Evolutionary conservation across 805 yeast genomes (phyloP).

Genomic region (Clavispora phyllophila): DNA sequence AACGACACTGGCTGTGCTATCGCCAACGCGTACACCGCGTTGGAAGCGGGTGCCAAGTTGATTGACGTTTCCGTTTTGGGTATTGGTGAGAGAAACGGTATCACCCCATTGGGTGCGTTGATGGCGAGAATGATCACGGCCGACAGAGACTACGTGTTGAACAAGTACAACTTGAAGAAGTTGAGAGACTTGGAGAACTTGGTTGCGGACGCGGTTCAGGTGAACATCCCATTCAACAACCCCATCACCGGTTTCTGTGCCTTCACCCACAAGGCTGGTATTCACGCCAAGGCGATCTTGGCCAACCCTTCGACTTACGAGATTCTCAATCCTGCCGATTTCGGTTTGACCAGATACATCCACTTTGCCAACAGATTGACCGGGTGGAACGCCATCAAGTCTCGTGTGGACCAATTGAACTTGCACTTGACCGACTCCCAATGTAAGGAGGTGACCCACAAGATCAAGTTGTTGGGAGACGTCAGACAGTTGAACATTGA

Average conservation of each 20-base stretch:
- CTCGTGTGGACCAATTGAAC: slow-evolving; percentile 57
- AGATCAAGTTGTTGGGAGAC: slow-evolving; percentile 55
- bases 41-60: slow-evolving; percentile 58
- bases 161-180: slow-evolving; percentile 52
- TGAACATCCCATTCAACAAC: slow-evolving; percentile 56
- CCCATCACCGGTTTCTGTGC: slow-evolving; percentile 65
- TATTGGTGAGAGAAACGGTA: slow-evolving; percentile 62
- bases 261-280: slow-evolving; percentile 61
- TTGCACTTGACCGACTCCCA: slow-evolving; percentile 52
- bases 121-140: slow-evolving; percentile 64
- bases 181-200: slow-evolving; percentile 54
- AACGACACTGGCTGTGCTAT: slow-evolving; percentile 62
- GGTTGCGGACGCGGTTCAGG: slow-evolving; percentile 56
- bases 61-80: slow-evolving; percentile 57
- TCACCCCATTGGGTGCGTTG: slow-evolving; percentile 56
- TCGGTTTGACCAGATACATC: slow-evolving; percentile 57
- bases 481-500: slow-evolving; percentile 56
- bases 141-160: slow-evolving; percentile 52
- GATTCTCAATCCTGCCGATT: slow-evolving; percentile 53
- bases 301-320: slow-evolving; percentile 63
- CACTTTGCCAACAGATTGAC: slow-evolving; percentile 59
- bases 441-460: slow-evolving; percentile 50
- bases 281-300: slow-evolving; percentile 57
- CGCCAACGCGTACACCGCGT: slow-evolving; percentile 59
- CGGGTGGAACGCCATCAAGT: slow-evolving; percentile 61